These are phyloP conservation scores for Pilatotrama ljubarskyi DNA, from an alignment of 768 basidiomycete genomes.

Conservation along the genomic window DNA sequence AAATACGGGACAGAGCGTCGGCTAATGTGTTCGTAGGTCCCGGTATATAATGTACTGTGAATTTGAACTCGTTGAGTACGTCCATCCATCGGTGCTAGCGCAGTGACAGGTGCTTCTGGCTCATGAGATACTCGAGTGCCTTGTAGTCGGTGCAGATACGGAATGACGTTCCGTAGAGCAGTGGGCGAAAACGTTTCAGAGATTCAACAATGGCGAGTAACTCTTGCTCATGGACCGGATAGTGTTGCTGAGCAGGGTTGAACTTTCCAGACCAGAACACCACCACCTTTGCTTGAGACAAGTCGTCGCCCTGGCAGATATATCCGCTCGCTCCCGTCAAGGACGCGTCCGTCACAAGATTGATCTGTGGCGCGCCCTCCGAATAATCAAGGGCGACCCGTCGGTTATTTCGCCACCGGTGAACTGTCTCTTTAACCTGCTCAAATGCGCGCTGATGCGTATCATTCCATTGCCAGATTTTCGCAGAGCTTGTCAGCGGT, in stretches of 20 bases:
- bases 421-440: constrained; percentile 21
- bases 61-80: constrained; percentile 32
- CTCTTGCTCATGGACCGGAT: constrained; percentile 44
- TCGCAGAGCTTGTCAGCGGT: constrained; percentile 16
- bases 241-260: constrained; percentile 29
- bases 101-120: constrained; percentile 27
- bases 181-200: constrained; percentile 33
- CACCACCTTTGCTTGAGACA: constrained; percentile 13
- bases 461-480: constrained; percentile 28
- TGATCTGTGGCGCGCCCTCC: constrained; percentile 20
- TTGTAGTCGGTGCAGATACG: constrained; percentile 31
- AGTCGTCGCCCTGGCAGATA: constrained; percentile 27
- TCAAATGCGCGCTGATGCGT: constrained; percentile 38
- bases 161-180: constrained; percentile 29
- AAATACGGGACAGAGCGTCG: constrained; percentile 25
- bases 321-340: constrained; percentile 22
- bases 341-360: constrained; percentile 29
- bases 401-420: constrained; percentile 17
- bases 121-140: constrained; percentile 23
- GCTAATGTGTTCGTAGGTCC: constrained; percentile 31
- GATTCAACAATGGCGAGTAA: constrained; percentile 38
- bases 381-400: constrained; percentile 29
- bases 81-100: constrained; percentile 33
- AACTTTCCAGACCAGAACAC: constrained; percentile 34
- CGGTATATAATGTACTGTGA: constrained; percentile 32